phyloP scores from a whole-genome alignment of 1,284 basidiomycete species.

The Microstroma glucosiphilum region DNA sequence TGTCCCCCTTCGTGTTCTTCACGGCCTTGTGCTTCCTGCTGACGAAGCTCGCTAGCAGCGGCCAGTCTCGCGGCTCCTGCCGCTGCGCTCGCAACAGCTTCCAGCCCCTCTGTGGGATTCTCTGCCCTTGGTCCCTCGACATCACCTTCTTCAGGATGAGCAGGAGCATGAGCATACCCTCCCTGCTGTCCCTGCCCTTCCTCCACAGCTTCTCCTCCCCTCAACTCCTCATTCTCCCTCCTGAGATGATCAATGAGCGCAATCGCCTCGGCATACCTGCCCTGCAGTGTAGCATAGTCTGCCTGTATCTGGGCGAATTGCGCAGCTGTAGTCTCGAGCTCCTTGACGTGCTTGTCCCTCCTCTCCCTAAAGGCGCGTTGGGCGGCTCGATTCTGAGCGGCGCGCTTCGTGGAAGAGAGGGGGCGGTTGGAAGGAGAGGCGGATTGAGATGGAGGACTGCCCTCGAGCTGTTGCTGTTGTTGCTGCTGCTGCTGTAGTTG shows the following conservation, averaged over 20 bases:
- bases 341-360: conserved; percentile 25
- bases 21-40: no score
- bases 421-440: no score
- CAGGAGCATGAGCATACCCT: neutral
- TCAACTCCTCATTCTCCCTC: neutral
- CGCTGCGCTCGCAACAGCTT: conserved; percentile 4
- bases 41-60: no score
- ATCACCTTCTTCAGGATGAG: neutral
- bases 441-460: no score
- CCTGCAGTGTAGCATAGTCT: neutral
- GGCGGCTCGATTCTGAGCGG: conserved; percentile 40
- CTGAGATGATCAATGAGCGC: neutral
- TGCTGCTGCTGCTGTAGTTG: no score
- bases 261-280: neutral
- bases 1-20: no score
- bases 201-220: neutral
- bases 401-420: conserved; percentile 37
- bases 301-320: conserved; percentile 1
- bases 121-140: neutral
- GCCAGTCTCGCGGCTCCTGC: neutral
- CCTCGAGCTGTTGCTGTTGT: no score
- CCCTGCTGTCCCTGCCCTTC: neutral
- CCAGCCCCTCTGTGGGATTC: neutral
- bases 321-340: neutral
- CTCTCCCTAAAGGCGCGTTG: conserved; percentile 45